Base-by-base conservation (phyloP, 2,329 filamentous ascomycete species). In the Canariomyces notabilis region DNA sequence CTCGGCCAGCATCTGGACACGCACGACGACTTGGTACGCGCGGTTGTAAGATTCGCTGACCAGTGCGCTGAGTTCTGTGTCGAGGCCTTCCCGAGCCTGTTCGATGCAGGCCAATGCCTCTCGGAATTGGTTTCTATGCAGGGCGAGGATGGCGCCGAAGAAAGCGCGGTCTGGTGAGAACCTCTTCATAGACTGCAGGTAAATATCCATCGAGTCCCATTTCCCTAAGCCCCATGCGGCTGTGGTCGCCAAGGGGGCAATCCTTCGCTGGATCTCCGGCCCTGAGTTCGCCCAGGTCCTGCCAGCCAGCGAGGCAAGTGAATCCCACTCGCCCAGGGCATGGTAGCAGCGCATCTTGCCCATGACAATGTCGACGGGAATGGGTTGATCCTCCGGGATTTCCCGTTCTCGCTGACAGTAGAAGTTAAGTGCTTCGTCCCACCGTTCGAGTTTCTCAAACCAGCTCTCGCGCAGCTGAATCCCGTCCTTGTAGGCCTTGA, bases 321-420 rank as follows among this genome's bases (percentile, higher is more conserved):
- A 82, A 57, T 97, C 94, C 93, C 93, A 99, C 66, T 99, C 93
- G 51, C 93, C 93, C 29, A 99, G 76, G 7, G 93, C 94, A 64
- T 99, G 93, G 53, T 97, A 71, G 75, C 93, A 99, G 38, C 93
- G 83, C 93, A 99, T 98, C 69, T 98, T 98, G 56, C 93, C 93
- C 90, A 98, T 97, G 26, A 95, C 89, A 44, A 98, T 89, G 50
- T 97, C 93, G 50, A 98, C 89, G 0, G 89, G 89, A 0, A 73
- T 68, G 1, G 71, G 63, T 50, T 76, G 69, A 46, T 79, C 76
- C 2, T 70, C 65, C 0, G 74, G 72, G 22, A 88, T 75, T 55
- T 89, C 83, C 42, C 73, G 68, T 59, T 96, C 91, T 36, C 91
- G 85, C 61, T 88, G 84, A 59, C 93, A 87, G 62, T 97, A 97